Base-by-base conservation (phyloP, 108 stramenopile genomes). In the Conticribra weissflogii region DNA sequence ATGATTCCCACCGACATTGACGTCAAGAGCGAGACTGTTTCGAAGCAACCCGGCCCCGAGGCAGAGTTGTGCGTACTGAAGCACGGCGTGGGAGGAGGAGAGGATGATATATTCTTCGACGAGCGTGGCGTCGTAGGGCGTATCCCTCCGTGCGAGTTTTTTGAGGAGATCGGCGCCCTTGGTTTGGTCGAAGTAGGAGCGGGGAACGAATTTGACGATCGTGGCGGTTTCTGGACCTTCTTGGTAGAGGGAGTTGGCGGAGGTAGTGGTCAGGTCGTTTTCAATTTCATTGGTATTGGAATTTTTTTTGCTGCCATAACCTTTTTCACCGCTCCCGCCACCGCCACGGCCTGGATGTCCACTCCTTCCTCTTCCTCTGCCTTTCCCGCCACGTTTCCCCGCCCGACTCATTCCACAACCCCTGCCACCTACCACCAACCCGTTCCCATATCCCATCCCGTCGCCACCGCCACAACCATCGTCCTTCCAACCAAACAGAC, bases 151-250 rank as follows among this genome's bases (percentile, higher is more conserved):
- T 9, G 91, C 86, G 3, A 96, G 59, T 48, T 75, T 66, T 16
- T 73, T 78, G 12, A 96, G 79, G 1, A 92, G 67, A 30, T 92
- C 91, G 25, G 90, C 89, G 0, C 95, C 95, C 60, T 87, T 90
- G 30, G 92, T 93, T 66, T 96, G 95, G 58, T 96, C 95, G 66
- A 96, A 96, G 78, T 69, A 93, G 17, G 82, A 71, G 46, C 95
- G 77, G 3, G 95, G 86, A 28, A 96, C 68, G 65, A 93, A 93
- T 74, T 96, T 96, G 72, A 96, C 88, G 0, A 91, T 78, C 5
- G 87, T 88, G 2, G 60, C 54, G 28, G 66, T 71, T 32, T 56
- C 55, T n/a, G n/a, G n/a, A n/a, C n/a, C n/a, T n/a, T n/a, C n/a
- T n/a, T n/a, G n/a, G n/a, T n/a, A n/a, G n/a, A n/a, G n/a, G n/a